These are phyloP conservation scores for Syzygium oleosum DNA, from an alignment of 345 rosid species.

Conservation along the genomic window DNA sequence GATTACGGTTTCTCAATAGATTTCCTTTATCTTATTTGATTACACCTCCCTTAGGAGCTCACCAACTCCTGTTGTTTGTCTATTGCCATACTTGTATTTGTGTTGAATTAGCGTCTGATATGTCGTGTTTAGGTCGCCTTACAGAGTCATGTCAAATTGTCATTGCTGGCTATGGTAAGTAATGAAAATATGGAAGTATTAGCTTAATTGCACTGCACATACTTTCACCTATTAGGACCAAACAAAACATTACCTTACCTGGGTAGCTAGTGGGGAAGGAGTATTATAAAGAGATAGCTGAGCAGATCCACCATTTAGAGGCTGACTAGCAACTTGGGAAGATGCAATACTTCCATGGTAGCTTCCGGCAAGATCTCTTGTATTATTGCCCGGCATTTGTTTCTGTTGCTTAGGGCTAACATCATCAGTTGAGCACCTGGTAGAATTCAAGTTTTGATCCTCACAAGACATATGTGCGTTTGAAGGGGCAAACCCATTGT, in stretches of 20 bases:
- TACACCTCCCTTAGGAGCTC: not conserved
- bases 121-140: not conserved
- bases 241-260: constrained; percentile 35
- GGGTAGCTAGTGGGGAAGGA: constrained; percentile 79
- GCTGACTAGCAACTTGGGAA: constrained; percentile 45
- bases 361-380: constrained; percentile 62
- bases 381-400: constrained; percentile 53
- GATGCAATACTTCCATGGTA: constrained; percentile 33
- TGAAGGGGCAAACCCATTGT: constrained; percentile 35
- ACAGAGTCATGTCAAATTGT: not conserved
- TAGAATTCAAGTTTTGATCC: constrained; percentile 37
- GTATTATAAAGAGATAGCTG: constrained; percentile 71
- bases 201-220: not conserved
- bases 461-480: constrained; percentile 37
- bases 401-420: constrained; percentile 61
- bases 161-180: not conserved
- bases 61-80: not conserved
- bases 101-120: not conserved
- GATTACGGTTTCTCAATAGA: not conserved
- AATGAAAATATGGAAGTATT: not conserved
- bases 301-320: constrained; percentile 48
- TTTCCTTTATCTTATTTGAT: not conserved
- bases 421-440: constrained; percentile 48
- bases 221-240: not conserved
- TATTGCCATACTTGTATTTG: not conserved